phyloP scores from a whole-genome alignment of 2,329 filamentous ascomycete genomes.

The Aotearoamyces nothofagi region DNA sequence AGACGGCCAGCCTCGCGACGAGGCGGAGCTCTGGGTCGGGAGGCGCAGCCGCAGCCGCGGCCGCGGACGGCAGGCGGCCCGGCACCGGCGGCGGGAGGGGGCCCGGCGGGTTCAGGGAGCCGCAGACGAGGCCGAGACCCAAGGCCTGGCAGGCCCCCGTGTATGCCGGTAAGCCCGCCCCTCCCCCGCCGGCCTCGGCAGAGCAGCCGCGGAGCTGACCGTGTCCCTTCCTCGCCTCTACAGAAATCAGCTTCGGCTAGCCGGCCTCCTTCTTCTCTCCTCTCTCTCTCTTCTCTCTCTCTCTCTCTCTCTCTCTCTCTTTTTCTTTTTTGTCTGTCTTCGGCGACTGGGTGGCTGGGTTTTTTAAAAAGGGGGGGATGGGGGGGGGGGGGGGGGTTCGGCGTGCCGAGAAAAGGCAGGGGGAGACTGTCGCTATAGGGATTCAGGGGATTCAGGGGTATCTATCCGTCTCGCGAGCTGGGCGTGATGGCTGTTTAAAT shows the following conservation, averaged over 20 bases:
- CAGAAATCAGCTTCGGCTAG: constrained; percentile 3
- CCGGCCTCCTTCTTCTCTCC: no score
- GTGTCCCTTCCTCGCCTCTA: neutral
- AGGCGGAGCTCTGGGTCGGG: constrained; percentile 1
- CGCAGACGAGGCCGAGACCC: constrained; percentile 19
- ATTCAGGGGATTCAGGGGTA: no score
- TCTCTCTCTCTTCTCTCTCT: no score
- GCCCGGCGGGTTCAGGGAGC: constrained; percentile 11
- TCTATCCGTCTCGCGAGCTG: no score
- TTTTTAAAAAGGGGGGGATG: no score
- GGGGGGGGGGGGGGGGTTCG: no score
- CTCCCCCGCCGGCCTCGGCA: neutral
- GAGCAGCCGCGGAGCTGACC: neutral
- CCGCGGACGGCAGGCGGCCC: constrained; percentile 3
- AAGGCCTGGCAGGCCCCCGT: constrained; percentile 26
- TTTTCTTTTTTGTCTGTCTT: no score
- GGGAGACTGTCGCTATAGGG: no score
- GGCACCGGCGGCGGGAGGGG: constrained; percentile 9
- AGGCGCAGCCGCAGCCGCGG: constrained; percentile 14
- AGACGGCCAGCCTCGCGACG: neutral
- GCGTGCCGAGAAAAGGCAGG: no score
- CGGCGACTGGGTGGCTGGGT: no score
- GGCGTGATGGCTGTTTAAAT: no score
- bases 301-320: no score
- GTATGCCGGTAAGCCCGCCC: constrained; percentile 19